Base-by-base conservation (phyloP, 2,329 filamentous ascomycete species). In the Emergomyces orientalis region DNA sequence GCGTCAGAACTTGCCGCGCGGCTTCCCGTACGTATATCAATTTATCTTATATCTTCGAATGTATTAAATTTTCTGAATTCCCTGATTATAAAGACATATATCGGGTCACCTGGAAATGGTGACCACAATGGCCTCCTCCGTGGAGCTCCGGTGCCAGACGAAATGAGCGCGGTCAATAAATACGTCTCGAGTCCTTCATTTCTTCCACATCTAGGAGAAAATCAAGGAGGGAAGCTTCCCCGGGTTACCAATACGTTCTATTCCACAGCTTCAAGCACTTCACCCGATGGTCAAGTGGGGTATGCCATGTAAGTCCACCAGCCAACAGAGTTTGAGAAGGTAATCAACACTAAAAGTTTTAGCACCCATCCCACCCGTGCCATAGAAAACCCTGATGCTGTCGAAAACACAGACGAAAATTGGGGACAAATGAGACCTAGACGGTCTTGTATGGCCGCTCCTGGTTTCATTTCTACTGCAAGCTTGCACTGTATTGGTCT, bases 1-100 rank as follows among this genome's bases (percentile, higher is more conserved):
- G 58, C 64, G 1, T 59, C 61, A 5, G 64, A 65, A 56, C n/a
- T 65, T 30, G 49, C 54, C n/a, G 39, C 59, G 17, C 47, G 64
- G 13, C 59, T 65, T 41, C 64, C 64, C 17, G 64, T 65, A 60
- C 3, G 60, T 59, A 30, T n/a, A 39, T 30, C 27, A 11, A 34
- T n/a, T 37, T 25, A 5, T 9, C 30, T 9, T 25, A 17, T n/a
- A 27, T 19, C 17, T 51, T 37, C 8, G 17, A 22, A 25, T 52
- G 30, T 25, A 9, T 34, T 39, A 14, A 19, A 30, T 25, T 49
- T 60, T 3, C 27, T 60, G 30, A 60, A 32, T 49, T n/a, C n/a
- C 17, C n/a, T 45, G 7, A 22, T 49, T 49, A 4, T 49, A 7
- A 60, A 60, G 59, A 37, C 11, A 11, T 45, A 39, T 34, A 37